Evolutionary conservation across 2,329 filamentous ascomycete species (phyloP).

Genomic region (Paecilomyces dactylethromorphus): DNA sequence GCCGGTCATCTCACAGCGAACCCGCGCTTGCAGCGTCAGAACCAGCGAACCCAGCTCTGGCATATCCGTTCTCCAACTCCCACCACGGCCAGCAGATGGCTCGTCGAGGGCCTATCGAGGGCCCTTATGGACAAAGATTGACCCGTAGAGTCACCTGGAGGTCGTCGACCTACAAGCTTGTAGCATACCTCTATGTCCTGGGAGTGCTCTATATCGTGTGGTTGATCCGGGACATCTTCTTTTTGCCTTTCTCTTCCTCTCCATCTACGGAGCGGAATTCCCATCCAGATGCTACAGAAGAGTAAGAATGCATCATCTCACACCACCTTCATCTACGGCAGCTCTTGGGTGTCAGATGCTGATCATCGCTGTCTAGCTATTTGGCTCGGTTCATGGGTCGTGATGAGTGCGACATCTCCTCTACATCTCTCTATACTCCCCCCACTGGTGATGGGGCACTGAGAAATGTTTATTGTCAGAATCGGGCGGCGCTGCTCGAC

Average conservation of each 20-base stretch:
- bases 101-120: constrained; percentile 33
- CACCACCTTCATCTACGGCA: neutral
- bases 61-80: constrained; percentile 26
- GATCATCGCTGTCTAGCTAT: constrained; percentile 15
- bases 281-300: constrained; percentile 6
- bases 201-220: constrained; percentile 34
- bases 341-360: neutral
- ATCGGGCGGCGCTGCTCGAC: constrained; percentile 28
- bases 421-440: constrained; percentile 26
- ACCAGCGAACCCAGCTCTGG: constrained; percentile 25
- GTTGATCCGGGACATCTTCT: constrained; percentile 34
- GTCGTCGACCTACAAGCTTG: constrained; percentile 35
- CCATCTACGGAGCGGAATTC: neutral
- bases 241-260: constrained; percentile 24
- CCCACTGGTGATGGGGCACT: constrained; percentile 12
- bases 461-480: constrained; percentile 23
- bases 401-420: constrained; percentile 31
- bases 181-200: constrained; percentile 34
- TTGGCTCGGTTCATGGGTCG: constrained; percentile 28
- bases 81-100: constrained; percentile 15
- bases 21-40: constrained; percentile 15
- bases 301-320: constrained; percentile 12
- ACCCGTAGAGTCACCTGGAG: constrained; percentile 37
- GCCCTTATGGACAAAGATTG: constrained; percentile 31
- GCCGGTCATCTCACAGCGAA: constrained; percentile 31